These are phyloP conservation scores for Saccharomycopsis microspora DNA, from an alignment of 805 yeast species.

Conservation along the genomic window DNA sequence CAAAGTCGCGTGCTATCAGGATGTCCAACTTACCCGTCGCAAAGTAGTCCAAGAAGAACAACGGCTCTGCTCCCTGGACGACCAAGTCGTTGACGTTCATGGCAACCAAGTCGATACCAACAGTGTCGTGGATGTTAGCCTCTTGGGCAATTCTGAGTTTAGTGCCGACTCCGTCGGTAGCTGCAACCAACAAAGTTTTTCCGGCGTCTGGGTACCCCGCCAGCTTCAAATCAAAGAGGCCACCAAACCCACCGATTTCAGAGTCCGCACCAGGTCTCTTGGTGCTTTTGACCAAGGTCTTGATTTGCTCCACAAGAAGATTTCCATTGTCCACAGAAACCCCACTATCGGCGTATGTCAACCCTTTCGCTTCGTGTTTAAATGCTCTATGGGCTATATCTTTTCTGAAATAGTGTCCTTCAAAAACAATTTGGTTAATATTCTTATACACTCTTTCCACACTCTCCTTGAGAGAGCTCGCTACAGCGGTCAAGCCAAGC, in stretches of 20 bases:
- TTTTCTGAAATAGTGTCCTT: conserved; percentile 69
- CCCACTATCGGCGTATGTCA: conserved; percentile 93
- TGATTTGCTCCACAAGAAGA: conserved; percentile 78
- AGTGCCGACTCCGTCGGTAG: conserved; percentile 99
- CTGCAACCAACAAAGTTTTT: conserved; percentile 82
- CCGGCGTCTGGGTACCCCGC: conserved; percentile 74
- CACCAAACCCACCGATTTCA: conserved; percentile 98
- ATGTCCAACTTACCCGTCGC: conserved; percentile 91
- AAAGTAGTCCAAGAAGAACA: conserved; percentile 89
- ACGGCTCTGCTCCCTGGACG: conserved; percentile 98
- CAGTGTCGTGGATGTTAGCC: conserved; percentile 86
- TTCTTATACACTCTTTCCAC: conserved; percentile 82
- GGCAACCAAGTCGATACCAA: conserved; percentile 96
- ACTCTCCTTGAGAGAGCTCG: conserved; percentile 62
- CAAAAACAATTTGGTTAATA: conserved; percentile 62
- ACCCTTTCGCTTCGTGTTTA: conserved; percentile 32
- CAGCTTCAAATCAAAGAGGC: conserved; percentile 78
- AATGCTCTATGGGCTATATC: conserved; percentile 97
- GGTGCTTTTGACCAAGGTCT: conserved; percentile 83
- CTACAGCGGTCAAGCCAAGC: conserved; percentile 85
- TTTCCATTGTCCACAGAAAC: conserved; percentile 97
- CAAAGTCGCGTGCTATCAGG: conserved; percentile 75
- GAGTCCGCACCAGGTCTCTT: conserved; percentile 95
- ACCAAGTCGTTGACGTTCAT: conserved; percentile 97
- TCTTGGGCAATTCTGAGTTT: conserved; percentile 90